phyloP scores from a whole-genome alignment of 2,329 filamentous ascomycete species.

The Nigrograna mackinnonii region DNA sequence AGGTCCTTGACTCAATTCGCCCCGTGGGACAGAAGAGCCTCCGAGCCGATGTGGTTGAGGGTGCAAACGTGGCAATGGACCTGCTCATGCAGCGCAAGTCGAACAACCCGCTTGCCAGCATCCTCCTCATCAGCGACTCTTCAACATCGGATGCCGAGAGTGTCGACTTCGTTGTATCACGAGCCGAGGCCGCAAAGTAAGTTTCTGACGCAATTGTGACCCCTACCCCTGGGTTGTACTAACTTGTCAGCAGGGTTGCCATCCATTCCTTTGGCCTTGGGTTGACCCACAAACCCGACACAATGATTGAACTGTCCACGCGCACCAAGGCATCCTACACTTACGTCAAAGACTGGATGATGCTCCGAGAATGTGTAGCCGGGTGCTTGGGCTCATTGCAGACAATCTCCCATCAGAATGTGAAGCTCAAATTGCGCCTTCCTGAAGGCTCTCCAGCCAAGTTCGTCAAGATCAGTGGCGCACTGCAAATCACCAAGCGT shows the following conservation, averaged over 20 bases:
- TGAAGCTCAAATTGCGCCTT: slow-evolving; percentile 89
- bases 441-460: slow-evolving; percentile 97
- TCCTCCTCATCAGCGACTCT: slow-evolving; percentile 95
- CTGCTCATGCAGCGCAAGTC: slow-evolving; percentile 96
- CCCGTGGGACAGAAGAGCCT: slow-evolving; percentile 96
- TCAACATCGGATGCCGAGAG: slow-evolving; percentile 93
- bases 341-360: slow-evolving; percentile 99
- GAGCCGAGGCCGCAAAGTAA: slow-evolving; percentile 95
- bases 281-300: slow-evolving; percentile 96
- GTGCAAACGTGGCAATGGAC: slow-evolving; percentile 98
- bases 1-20: slow-evolving; percentile 82
- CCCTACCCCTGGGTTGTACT: slow-evolving; percentile 13
- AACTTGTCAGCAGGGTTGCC: slow-evolving; percentile 65
- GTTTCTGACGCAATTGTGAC: slow-evolving; percentile 37
- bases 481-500: slow-evolving; percentile 93
- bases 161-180: slow-evolving; percentile 95
- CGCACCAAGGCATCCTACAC: slow-evolving; percentile 96
- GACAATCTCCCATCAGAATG: slow-evolving; percentile 96
- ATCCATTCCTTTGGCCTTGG: slow-evolving; percentile 97
- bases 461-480: slow-evolving; percentile 98
- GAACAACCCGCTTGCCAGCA: slow-evolving; percentile 92
- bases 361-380: slow-evolving; percentile 93
- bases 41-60: slow-evolving; percentile 94
- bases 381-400: slow-evolving; percentile 92
- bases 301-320: slow-evolving; percentile 96